These are phyloP conservation scores for Beauveria scarabaeidicola DNA, from an alignment of 2,329 filamentous ascomycete genomes.

Conservation along the genomic window DNA sequence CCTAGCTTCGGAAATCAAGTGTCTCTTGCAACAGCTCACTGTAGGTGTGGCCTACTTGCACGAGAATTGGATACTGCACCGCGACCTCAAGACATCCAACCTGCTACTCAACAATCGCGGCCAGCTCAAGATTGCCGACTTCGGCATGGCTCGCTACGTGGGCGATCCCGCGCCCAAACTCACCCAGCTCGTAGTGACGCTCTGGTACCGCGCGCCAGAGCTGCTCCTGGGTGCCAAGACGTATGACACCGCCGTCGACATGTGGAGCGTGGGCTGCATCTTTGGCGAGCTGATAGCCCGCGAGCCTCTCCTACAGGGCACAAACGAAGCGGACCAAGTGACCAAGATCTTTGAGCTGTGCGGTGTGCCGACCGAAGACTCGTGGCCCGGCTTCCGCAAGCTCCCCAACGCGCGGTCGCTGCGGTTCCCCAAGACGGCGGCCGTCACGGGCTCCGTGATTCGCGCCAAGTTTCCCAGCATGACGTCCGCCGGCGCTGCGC, in stretches of 20 bases:
- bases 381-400: conserved; percentile 79
- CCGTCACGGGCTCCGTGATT: conserved; percentile 44
- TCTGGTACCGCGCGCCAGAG: conserved; percentile 94
- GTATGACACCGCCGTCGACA: conserved; percentile 73
- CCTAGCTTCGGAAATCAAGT: conserved; percentile 85
- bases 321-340: conserved; percentile 87
- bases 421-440: conserved; percentile 50
- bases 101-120: conserved; percentile 93
- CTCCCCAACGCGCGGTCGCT: conserved; percentile 80
- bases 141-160: conserved; percentile 92
- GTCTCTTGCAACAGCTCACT: conserved; percentile 73
- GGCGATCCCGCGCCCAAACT: conserved; percentile 69
- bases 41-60: conserved; percentile 81
- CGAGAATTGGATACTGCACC: conserved; percentile 81
- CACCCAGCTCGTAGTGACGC: conserved; percentile 87
- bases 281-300: conserved; percentile 84
- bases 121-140: conserved; percentile 91
- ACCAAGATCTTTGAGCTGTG: conserved; percentile 82
- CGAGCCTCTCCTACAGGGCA: conserved; percentile 75
- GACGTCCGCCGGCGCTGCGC: conserved; percentile 61
- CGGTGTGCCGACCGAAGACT: conserved; percentile 72
- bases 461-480: conserved; percentile 74
- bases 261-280: conserved; percentile 96
- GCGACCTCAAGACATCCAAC: conserved; percentile 89
- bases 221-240: conserved; percentile 70